Evolutionary conservation across 306 rosid species (phyloP).

Genomic region (Quillaja saponaria): DNA sequence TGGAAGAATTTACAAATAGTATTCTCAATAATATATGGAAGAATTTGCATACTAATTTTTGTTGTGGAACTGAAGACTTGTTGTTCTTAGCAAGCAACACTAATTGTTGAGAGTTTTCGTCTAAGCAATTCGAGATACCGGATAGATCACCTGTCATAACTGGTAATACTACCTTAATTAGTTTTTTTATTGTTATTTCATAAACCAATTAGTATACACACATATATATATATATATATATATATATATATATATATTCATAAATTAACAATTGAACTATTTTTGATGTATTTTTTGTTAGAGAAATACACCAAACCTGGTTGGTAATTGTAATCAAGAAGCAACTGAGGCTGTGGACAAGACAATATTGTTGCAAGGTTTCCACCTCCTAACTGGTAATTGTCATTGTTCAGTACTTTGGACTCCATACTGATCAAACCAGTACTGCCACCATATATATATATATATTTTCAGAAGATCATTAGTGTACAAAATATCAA

Average conservation of each 20-base stretch:
- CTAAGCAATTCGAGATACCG: slow-evolving; percentile 26
- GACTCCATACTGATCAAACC: slow-evolving; percentile 36
- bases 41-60: slow-evolving; percentile 28
- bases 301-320: slow-evolving; percentile 51
- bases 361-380: slow-evolving; percentile 33
- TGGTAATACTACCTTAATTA: too few species aligned
- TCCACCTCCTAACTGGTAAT: slow-evolving; percentile 31
- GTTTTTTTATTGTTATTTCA: too few species aligned
- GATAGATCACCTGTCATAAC: slow-evolving; percentile 32
- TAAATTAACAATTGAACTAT: slow-evolving; percentile 13
- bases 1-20: neutral
- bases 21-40: neutral
- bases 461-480: neutral
- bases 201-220: slow-evolving; percentile 19
- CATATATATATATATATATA: too few species aligned
- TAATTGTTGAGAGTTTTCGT: slow-evolving; percentile 37
- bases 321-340: slow-evolving; percentile 34
- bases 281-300: slow-evolving; percentile 16
- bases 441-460: neutral
- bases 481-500: neutral
- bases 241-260: neutral
- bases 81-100: slow-evolving; percentile 33
- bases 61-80: slow-evolving; percentile 35
- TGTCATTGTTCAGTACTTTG: slow-evolving; percentile 38
- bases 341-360: slow-evolving; percentile 25